These are phyloP conservation scores for Nymphaea thermarum DNA, from an alignment of 164 flowering plant genomes.

Conservation along the genomic window DNA sequence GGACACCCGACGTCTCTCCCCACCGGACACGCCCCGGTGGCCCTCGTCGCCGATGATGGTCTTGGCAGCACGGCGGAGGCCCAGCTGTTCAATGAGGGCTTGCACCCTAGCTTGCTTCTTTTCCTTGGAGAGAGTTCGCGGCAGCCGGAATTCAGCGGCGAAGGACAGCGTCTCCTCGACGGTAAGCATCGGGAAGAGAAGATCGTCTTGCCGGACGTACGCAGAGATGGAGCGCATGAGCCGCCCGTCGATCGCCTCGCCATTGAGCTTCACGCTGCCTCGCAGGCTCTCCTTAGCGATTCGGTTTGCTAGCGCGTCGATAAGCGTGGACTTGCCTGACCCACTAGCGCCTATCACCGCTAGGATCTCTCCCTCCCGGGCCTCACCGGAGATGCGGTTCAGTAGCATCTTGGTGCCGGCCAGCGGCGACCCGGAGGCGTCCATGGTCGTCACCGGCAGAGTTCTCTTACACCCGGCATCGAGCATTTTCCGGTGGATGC, in stretches of 20 bases:
- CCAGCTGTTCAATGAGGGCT: conserved; percentile 50
- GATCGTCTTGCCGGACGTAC: conserved; percentile 63
- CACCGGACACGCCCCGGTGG: conserved; percentile 63
- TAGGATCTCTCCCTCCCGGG: conserved; percentile 37
- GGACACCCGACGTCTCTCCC: conserved; percentile 51
- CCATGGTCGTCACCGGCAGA: conserved; percentile 10
- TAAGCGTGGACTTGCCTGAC: conserved; percentile 61
- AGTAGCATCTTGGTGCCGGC: conserved; percentile 20
- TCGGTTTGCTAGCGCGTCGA: conserved; percentile 80
- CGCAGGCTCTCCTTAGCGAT: conserved; percentile 58
- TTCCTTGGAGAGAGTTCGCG: conserved; percentile 35
- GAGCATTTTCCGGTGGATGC: conserved; percentile 20
- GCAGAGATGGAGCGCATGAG: conserved; percentile 35
- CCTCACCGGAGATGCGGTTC: conserved; percentile 35
- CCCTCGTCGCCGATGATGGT: conserved; percentile 66
- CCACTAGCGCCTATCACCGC: conserved; percentile 54
- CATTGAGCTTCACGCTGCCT: conserved; percentile 43
- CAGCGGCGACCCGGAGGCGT: background rate
- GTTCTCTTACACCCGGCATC: background rate
- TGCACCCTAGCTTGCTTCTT: conserved; percentile 48
- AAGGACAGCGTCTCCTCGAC: conserved; percentile 61
- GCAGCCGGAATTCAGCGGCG: conserved; percentile 53
- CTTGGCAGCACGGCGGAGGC: conserved; percentile 40
- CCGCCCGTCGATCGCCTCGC: conserved; percentile 18
- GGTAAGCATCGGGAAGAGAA: conserved; percentile 50